Conservation (phyloP, 139 green algal species). For the Ettlia oleoabundans region DNA sequence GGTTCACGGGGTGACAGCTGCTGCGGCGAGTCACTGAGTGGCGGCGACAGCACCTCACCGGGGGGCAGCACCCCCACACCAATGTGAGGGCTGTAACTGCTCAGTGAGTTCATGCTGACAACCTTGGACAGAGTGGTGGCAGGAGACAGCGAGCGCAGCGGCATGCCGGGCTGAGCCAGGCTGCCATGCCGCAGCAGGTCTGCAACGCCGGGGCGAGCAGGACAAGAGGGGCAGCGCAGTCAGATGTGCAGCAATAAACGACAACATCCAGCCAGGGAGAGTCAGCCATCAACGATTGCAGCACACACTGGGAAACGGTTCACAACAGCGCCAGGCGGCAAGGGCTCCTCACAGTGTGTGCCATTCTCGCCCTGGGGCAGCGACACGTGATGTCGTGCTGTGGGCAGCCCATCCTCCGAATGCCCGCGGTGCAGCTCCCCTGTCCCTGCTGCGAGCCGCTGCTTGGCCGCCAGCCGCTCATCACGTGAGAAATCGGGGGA, state of each 20-base stretch:
- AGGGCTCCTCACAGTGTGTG: no score
- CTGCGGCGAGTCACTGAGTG: slow-evolving; percentile 23
- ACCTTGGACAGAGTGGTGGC: slow-evolving; percentile 38
- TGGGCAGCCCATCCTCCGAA: not conserved
- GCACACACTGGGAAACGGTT: no score
- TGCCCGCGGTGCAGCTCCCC: slow-evolving; percentile 11
- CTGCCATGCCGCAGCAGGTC: slow-evolving; percentile 8
- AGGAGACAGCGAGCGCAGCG: slow-evolving; percentile 13
- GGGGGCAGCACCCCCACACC: slow-evolving; percentile 11
- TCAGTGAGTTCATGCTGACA: slow-evolving; percentile 26
- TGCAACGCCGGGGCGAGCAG: not conserved
- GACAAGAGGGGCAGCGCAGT: not conserved
- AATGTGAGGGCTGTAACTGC: slow-evolving; percentile 20
- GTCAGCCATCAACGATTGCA: not conserved
- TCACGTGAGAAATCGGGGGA: slow-evolving; percentile 35
- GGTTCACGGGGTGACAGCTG: slow-evolving; percentile 24
- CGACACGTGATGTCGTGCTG: not conserved
- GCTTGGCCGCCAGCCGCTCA: not conserved
- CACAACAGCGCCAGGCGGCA: no score
- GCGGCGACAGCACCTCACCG: slow-evolving; percentile 23
- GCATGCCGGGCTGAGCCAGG: not conserved
- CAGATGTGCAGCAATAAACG: not conserved
- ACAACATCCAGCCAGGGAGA: not conserved
- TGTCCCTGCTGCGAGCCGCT: not conserved
- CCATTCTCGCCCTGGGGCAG: not conserved